Evolutionary conservation across 768 basidiomycete species (phyloP).

Genomic region (Mycena belliarum): DNA sequence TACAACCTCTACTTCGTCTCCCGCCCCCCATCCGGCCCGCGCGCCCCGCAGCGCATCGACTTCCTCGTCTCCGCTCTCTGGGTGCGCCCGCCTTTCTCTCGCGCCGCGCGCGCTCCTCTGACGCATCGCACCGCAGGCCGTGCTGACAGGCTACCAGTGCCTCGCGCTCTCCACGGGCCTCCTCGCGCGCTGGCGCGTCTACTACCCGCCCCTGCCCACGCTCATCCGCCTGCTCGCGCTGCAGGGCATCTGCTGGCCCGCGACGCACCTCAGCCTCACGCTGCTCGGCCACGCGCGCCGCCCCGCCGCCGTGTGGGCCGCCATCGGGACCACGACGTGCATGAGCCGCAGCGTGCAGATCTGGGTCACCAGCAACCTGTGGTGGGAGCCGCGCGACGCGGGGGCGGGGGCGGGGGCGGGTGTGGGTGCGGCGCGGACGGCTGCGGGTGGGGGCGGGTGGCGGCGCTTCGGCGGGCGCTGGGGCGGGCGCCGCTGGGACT

Average conservation of each 20-base stretch:
- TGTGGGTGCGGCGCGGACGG: neutral
- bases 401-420: neutral
- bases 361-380: slow-evolving; percentile 94
- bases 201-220: slow-evolving; percentile 86
- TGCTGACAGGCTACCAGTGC: slow-evolving; percentile 89
- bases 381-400: slow-evolving; percentile 42
- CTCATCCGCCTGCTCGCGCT: slow-evolving; percentile 90
- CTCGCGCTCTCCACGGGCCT: slow-evolving; percentile 87
- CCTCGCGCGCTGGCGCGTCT: slow-evolving; percentile 84
- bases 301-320: slow-evolving; percentile 87
- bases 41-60: slow-evolving; percentile 58
- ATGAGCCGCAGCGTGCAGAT: slow-evolving; percentile 83
- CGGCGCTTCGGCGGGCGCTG: slow-evolving; percentile 49
- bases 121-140: slow-evolving; percentile 47
- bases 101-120: too few species aligned
- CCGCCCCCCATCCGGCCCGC: slow-evolving; percentile 39
- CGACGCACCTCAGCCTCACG: slow-evolving; percentile 81
- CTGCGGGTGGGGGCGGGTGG: slow-evolving; percentile 30
- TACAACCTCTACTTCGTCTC: slow-evolving; percentile 60
- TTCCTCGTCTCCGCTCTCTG: slow-evolving; percentile 70
- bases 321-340: slow-evolving; percentile 87
- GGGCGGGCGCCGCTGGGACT: slow-evolving; percentile 77
- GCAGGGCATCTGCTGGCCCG: slow-evolving; percentile 96
- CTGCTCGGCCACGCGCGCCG: slow-evolving; percentile 69
- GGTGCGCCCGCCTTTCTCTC: slow-evolving; percentile 45